These are phyloP conservation scores for Coniochaeta hoffmannii DNA, from an alignment of 2,329 filamentous ascomycete genomes.

Conservation along the genomic window DNA sequence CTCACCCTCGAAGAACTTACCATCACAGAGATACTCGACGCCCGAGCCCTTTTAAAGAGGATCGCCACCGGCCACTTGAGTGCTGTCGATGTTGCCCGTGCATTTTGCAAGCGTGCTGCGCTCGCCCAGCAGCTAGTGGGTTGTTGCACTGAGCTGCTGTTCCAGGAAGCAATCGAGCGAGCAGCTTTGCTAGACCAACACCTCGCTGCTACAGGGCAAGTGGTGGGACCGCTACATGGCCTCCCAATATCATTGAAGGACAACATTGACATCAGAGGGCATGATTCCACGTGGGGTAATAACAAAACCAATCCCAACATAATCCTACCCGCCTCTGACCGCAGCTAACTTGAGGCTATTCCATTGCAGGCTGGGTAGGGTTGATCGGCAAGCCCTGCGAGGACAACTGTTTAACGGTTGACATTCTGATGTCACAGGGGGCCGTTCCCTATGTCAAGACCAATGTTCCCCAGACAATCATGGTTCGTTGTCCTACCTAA, in stretches of 20 bases:
- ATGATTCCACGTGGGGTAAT: conserved; percentile 2
- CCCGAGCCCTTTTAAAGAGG: too few species aligned
- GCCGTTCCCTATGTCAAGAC: conserved; percentile 13
- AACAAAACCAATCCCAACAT: too few species aligned
- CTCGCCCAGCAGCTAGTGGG: neutral
- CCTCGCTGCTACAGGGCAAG: neutral
- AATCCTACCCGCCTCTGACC: too few species aligned
- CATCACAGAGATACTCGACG: too few species aligned
- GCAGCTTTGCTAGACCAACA: neutral
- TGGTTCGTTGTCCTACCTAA: too few species aligned
- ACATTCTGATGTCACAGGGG: conserved; percentile 9
- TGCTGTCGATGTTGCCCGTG: too few species aligned
- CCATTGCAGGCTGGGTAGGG: neutral
- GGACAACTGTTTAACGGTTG: conserved; percentile 8
- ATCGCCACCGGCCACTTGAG: too few species aligned
- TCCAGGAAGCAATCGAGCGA: neutral
- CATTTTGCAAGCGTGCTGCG: too few species aligned
- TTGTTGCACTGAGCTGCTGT: neutral
- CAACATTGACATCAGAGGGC: neutral
- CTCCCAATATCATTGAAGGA: conserved; percentile 1
- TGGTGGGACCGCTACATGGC: neutral
- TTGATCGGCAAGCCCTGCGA: neutral
- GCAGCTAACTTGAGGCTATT: too few species aligned
- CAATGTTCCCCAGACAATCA: conserved; percentile 12
- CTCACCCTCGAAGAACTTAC: too few species aligned